Evolutionary conservation across 768 basidiomycete genomes (phyloP), one percentile per base, ranked within the genome.

Genomic region (Russula foetens): DNA sequence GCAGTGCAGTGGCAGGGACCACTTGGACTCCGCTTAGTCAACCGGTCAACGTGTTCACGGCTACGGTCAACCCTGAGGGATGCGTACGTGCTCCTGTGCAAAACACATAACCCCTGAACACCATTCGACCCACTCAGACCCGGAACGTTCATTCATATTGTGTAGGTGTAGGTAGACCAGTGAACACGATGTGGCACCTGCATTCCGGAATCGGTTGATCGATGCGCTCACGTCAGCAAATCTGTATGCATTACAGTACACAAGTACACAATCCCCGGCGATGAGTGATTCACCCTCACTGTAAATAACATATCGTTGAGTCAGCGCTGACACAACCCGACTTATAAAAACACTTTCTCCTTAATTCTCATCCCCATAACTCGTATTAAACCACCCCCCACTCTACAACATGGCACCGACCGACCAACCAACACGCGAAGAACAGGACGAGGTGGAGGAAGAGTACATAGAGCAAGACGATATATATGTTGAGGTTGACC

Each of bases 401-500:
- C 33, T 29, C 26, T 57, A 49, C 23, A 35, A 43, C 43, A 62
- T 60, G 54, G 41, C 60, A 8, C 45, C 59, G n/a, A n/a, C 54
- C 19, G 43, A 63, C 35, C 48, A 51, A 7, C 49, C 47, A 23
- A n/a, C 24, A 52, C 24, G n/a, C 33, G 41, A 35, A 41, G 59
- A 28, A 44, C 44, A 53, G 24, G 44, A 56, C n/a, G 28, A 46
- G 7, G 43, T 38, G 3, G 52, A 56, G 3, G 60, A 57, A 29
- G 53, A 38, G 44, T 90, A 82, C 71, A 84, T 92, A 70, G 74
- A 78, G 49, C 74, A 79, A 28, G 83, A 83, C 49, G 90, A 91
- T 58, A 79, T 90, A 48, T 75, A 82, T 21, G 76, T 74, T 46
- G 90, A 88, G 69, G 74, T 88, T 17, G 85, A 86, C 54, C 85